Evolutionary conservation across 2,329 filamentous ascomycete species (phyloP), one percentile per base, ranked within the genome.

Genomic region (Ophiognomonia clavigignenti-juglandacearum): DNA sequence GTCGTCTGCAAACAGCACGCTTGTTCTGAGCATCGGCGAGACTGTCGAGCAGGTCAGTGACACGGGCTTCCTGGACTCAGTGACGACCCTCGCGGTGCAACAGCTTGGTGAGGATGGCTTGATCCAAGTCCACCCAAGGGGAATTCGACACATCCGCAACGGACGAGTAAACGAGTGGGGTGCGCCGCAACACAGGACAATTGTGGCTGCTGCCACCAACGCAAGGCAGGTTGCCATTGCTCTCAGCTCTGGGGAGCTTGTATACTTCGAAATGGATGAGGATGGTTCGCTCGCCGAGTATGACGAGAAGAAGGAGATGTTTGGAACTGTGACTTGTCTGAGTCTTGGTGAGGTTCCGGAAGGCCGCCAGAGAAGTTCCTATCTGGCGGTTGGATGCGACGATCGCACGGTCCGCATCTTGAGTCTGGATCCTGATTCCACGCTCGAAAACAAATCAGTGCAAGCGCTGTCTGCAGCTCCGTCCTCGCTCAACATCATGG

Each of bases 261-360:
- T 96, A 35, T 98, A 97, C 62, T 98, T 98, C 57, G 95, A 98
- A 64, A 92, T 96, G 82, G 93, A 96, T 59, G 78, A 82, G 0
- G 92, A 97, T 65, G 91, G 91, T 24, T 87, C 87, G 4, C 74
- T 97, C 26, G 89, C 89, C 27, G 92, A 97, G 68, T 96, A 96
- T 56, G 87, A 97, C 55, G 91, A 97, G 60, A 90, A 92, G 64
- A 89, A 90, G 58, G 86, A 95, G 59, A 93, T 98, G 86, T 90
- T 87, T 44, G 92, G 90, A 38, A 96, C 91, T 0, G 91, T 98
- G 40, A 97, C 91, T 16, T 95, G 88, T 56, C 73, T 98, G n/a
- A 95, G 91, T 58, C 75, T 99, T 43, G 93, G 92, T 3, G 86
- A 93, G 44, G 90, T 97, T 13, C 92, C 93, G 0, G 87, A 95